phyloP scores from a whole-genome alignment of 164 flowering plant species.

The Macadamia integrifolia region DNA sequence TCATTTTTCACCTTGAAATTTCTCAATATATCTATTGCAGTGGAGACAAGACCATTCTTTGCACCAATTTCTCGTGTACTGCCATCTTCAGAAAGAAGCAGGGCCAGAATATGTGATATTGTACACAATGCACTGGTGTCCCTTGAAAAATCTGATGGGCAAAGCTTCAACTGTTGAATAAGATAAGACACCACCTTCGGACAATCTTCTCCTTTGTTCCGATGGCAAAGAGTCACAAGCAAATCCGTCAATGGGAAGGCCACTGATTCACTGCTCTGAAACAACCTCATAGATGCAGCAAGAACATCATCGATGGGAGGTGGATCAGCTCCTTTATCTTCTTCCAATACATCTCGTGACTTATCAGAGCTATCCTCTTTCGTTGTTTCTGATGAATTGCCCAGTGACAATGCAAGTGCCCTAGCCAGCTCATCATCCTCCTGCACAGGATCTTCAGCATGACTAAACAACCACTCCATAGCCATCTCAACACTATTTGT shows the following conservation, averaged over 20 bases:
- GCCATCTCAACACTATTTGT: conserved; percentile 96
- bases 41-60: conserved; percentile 53
- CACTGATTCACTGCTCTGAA: conserved; percentile 63
- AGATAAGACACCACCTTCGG: conserved; percentile 59
- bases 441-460: conserved; percentile 87
- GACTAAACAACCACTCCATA: conserved; percentile 92
- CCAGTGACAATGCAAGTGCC: conserved; percentile 89
- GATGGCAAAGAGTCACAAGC: conserved; percentile 71
- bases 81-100: conserved; percentile 79
- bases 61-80: conserved; percentile 67
- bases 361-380: conserved; percentile 62
- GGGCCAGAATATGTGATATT: conserved; percentile 63
- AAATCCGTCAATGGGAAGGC: conserved; percentile 77
- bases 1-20: conserved; percentile 43
- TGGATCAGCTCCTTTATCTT: conserved; percentile 42
- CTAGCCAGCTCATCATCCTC: conserved; percentile 97
- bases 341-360: conserved; percentile 37
- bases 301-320: conserved; percentile 90
- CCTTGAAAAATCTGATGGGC: conserved; percentile 48
- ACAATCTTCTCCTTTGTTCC: conserved; percentile 86
- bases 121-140: conserved; percentile 53
- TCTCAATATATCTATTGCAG: conserved; percentile 51
- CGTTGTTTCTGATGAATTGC: conserved; percentile 63
- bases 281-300: conserved; percentile 58
- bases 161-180: conserved; percentile 68